These are phyloP conservation scores for Calonectria fujianensis DNA, from an alignment of 2,329 filamentous ascomycete species.

Conservation along the genomic window DNA sequence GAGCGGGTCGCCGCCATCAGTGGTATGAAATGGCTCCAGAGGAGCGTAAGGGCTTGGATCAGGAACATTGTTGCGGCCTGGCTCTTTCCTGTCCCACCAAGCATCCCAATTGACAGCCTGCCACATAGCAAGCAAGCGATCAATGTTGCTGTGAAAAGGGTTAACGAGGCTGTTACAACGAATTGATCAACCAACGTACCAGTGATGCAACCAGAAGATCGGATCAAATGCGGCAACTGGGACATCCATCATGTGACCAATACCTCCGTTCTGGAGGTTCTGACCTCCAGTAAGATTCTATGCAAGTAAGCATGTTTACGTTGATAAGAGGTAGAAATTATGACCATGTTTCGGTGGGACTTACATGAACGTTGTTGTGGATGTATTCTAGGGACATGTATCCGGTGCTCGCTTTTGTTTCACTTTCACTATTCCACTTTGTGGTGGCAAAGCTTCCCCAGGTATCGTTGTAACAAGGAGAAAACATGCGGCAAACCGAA, in stretches of 20 bases:
- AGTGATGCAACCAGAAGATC: constrained; percentile 78
- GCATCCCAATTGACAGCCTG: constrained; percentile 37
- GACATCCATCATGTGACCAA: constrained; percentile 73
- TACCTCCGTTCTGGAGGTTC: constrained; percentile 52
- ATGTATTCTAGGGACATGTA: constrained; percentile 60
- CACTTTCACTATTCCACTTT: constrained; percentile 23
- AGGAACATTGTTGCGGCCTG: not conserved
- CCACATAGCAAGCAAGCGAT: constrained; percentile 43
- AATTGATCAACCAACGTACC: constrained; percentile 46
- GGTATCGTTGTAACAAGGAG: constrained; percentile 51
- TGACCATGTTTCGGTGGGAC: not conserved
- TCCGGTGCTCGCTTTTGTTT: constrained; percentile 13
- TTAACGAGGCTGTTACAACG: not conserved
- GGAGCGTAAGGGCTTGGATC: not conserved
- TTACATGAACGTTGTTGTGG: constrained; percentile 63
- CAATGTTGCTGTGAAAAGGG: constrained; percentile 27
- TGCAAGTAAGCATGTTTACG: not conserved
- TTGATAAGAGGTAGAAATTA: too few species aligned
- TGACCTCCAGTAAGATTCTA: constrained; percentile 39
- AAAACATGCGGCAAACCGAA: constrained; percentile 52
- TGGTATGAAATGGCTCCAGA: constrained; percentile 38
- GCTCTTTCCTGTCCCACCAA: constrained; percentile 37
- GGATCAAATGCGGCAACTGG: constrained; percentile 78
- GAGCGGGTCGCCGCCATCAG: not conserved
- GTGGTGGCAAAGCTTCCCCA: constrained; percentile 43